These are phyloP conservation scores for Fusarium irregulare DNA, from an alignment of 2,329 filamentous ascomycete genomes.

Conservation along the genomic window DNA sequence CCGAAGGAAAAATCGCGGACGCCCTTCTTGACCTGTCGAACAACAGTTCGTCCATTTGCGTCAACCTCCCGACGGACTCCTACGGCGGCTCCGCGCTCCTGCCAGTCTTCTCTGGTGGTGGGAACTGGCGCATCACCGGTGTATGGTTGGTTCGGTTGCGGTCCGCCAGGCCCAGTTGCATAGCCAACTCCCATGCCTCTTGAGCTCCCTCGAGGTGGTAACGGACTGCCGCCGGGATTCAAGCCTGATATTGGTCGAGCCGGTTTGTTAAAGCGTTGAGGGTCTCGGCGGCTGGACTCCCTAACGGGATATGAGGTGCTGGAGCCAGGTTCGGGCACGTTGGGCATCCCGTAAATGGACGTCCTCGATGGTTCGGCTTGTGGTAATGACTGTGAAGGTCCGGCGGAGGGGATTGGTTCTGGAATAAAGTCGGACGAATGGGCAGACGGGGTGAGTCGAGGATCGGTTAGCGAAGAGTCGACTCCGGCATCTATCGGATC, in stretches of 20 bases:
- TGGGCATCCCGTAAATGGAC: constrained; percentile 65
- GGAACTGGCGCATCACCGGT: constrained; percentile 57
- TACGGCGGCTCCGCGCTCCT: constrained; percentile 92
- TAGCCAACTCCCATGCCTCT: constrained; percentile 73
- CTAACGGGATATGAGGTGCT: constrained; percentile 65
- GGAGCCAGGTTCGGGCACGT: constrained; percentile 72
- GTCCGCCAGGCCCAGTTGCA: constrained; percentile 47
- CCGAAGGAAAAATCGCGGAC: constrained; percentile 98
- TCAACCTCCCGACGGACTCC: constrained; percentile 86
- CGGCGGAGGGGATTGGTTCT: constrained; percentile 25
- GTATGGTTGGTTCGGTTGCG: constrained; percentile 41
- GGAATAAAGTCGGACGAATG: constrained; percentile 29
- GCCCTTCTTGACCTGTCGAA: constrained; percentile 92
- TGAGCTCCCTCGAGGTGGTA: constrained; percentile 82
- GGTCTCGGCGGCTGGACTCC: constrained; percentile 75
- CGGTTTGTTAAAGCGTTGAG: constrained; percentile 69
- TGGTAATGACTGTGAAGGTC: constrained; percentile 29
- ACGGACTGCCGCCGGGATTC: constrained; percentile 64
- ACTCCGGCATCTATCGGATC: constrained; percentile 40
- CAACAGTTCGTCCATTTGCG: constrained; percentile 81
- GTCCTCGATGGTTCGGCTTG: constrained; percentile 50
- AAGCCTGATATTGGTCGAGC: constrained; percentile 62
- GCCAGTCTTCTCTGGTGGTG: constrained; percentile 89
- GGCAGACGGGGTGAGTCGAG: constrained; percentile 33
- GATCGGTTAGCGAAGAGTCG: constrained; percentile 39